These are phyloP conservation scores for Fusarium albidum DNA, from an alignment of 2,329 filamentous ascomycete genomes.

Conservation along the genomic window DNA sequence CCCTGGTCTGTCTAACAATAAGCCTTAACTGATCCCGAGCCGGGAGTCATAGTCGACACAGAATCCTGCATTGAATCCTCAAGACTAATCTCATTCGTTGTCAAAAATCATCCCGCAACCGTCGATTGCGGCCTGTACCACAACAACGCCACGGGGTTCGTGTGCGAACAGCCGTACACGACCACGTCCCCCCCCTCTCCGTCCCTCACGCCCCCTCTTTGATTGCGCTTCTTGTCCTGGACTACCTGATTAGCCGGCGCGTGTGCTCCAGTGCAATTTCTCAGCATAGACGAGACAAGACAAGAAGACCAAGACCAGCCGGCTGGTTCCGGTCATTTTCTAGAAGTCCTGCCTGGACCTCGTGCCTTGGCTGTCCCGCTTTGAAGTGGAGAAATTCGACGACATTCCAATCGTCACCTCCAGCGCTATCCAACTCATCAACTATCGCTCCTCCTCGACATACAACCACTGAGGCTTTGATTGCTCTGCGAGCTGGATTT, in stretches of 20 bases:
- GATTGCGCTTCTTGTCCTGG: constrained; percentile 15
- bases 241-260: constrained; percentile 1
- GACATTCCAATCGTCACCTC: constrained; percentile 31
- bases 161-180: constrained; percentile 28
- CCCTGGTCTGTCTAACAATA: background rate
- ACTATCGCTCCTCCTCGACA: constrained; percentile 19
- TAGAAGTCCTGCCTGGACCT: constrained; percentile 26
- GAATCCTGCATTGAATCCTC: constrained; percentile 6
- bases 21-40: background rate
- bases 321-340: constrained; percentile 19
- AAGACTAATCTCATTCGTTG: constrained; percentile 28
- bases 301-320: constrained; percentile 13
- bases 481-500: background rate
- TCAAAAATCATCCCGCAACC: constrained; percentile 30
- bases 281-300: constrained; percentile 10
- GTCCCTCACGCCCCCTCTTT: constrained; percentile 29
- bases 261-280: constrained; percentile 6
- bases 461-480: constrained; percentile 7
- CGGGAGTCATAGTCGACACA: constrained; percentile 12
- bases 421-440: constrained; percentile 12
- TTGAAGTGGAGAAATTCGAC: constrained; percentile 39
- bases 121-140: constrained; percentile 31
- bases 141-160: constrained; percentile 26
- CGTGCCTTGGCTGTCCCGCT: constrained; percentile 32
- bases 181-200: constrained; percentile 11